These are phyloP conservation scores for Lachancea mirantina DNA, from an alignment of 805 yeast genomes.

Conservation along the genomic window DNA sequence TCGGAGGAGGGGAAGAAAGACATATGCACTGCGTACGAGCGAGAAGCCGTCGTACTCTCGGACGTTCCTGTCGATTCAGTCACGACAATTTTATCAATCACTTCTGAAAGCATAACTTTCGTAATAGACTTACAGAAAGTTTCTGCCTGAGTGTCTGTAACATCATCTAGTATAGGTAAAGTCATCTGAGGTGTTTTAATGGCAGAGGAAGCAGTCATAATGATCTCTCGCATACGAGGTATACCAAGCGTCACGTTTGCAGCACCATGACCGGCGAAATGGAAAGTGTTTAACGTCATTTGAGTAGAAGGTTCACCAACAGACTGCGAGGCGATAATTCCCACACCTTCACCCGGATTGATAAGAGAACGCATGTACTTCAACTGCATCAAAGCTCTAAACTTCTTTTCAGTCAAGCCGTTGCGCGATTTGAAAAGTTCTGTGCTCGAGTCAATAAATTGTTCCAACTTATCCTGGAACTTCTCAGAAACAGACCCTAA, in stretches of 20 bases:
- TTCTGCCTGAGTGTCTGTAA: slow-evolving; percentile 81
- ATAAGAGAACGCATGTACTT: slow-evolving; percentile 95
- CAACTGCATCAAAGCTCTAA: slow-evolving; percentile 94
- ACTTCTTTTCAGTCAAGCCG: slow-evolving; percentile 61
- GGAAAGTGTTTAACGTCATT: slow-evolving; percentile 95
- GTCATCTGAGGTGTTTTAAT: slow-evolving; percentile 99
- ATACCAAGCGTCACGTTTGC: slow-evolving; percentile 99
- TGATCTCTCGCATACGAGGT: slow-evolving; percentile 99
- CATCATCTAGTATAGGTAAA: slow-evolving; percentile 73
- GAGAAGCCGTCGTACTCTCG: slow-evolving; percentile 40
- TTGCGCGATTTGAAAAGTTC: slow-evolving; percentile 46
- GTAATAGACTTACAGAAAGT: slow-evolving; percentile 88
- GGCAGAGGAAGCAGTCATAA: slow-evolving; percentile 95
- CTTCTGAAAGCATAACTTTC: slow-evolving; percentile 76
- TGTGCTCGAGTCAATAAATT: slow-evolving; percentile 51
- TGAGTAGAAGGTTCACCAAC: slow-evolving; percentile 99
- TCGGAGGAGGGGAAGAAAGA: slow-evolving; percentile 69
- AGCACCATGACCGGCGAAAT: slow-evolving; percentile 99
- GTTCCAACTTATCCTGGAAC: slow-evolving; percentile 75
- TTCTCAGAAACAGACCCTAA: slow-evolving; percentile 89
- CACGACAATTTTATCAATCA: slow-evolving; percentile 76
- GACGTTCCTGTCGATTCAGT: slow-evolving; percentile 78
- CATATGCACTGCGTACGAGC: slow-evolving; percentile 71
- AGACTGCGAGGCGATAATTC: slow-evolving; percentile 96
- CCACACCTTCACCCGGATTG: slow-evolving; percentile 96